Percentiles rank a stretch among this genome's conserved stretches.
These are phyloP conservation scores for Cinchona pubescens DNA, from an alignment of 257 asterid genomes.

Conservation along the genomic window DNA sequence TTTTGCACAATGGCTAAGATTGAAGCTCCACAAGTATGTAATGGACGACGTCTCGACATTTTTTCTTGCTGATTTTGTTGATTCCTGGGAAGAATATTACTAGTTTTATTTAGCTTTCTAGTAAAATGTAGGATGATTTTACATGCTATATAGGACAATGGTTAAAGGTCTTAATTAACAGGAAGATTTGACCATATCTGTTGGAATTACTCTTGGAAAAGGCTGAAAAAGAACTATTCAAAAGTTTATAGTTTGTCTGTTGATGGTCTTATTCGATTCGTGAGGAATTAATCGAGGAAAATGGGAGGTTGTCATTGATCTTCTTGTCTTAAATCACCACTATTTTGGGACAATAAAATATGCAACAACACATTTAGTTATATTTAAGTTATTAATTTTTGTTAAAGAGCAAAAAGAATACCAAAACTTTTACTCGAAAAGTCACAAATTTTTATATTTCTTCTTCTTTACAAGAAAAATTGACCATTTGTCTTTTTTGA, in stretches of 20 bases:
- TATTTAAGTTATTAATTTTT: too few species aligned
- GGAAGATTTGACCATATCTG: background rate
- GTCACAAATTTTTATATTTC: too few species aligned
- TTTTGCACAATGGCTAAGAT: slow-evolving; percentile 34
- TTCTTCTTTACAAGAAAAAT: too few species aligned
- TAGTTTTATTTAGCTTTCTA: background rate
- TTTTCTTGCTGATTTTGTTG: slow-evolving; percentile 1
- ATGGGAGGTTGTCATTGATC: background rate
- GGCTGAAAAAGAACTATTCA: background rate
- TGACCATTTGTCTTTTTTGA: too few species aligned
- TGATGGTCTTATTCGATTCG: background rate
- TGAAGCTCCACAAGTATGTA: slow-evolving; percentile 55
- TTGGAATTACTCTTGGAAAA: background rate
- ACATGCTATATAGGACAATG: too few species aligned
- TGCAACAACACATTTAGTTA: too few species aligned
- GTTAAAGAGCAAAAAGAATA: too few species aligned
- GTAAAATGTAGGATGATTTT: background rate
- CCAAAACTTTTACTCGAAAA: too few species aligned
- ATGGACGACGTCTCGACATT: slow-evolving; percentile 47
- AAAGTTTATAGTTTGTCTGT: too few species aligned
- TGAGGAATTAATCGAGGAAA: background rate
- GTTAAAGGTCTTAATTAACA: background rate
- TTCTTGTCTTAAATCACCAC: background rate
- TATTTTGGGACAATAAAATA: too few species aligned
- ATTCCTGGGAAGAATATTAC: slow-evolving; percentile 23